Percentiles rank a stretch among this genome's conserved stretches.
phyloP scores from a whole-genome alignment of 257 asterid species.

The Nyctanthes arbortristis region DNA sequence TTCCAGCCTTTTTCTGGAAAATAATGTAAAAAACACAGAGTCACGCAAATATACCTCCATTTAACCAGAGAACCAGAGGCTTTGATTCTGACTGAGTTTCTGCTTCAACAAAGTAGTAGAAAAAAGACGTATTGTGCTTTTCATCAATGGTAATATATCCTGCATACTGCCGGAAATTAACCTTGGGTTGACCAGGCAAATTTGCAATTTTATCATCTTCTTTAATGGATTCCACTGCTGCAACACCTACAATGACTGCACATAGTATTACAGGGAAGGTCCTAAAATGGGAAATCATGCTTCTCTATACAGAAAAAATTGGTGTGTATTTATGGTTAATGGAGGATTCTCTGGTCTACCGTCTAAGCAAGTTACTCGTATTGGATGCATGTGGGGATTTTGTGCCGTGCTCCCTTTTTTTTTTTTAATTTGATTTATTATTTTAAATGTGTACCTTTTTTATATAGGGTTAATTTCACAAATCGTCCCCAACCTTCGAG shows the following conservation, averaged over 20 bases:
- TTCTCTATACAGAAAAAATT: neutral
- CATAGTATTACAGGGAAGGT: slow-evolving; percentile 24
- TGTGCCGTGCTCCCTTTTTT: too few relatives aligned
- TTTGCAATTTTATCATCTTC: slow-evolving; percentile 31
- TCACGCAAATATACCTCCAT: slow-evolving; percentile 51
- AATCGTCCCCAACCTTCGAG: too few relatives aligned
- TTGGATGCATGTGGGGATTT: too few relatives aligned
- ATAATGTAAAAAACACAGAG: neutral
- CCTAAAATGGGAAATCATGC: slow-evolving; percentile 28
- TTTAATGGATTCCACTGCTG: slow-evolving; percentile 19
- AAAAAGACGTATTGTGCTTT: slow-evolving; percentile 43
- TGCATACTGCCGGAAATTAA: slow-evolving; percentile 44
- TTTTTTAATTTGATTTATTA: too few relatives aligned
- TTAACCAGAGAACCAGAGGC: slow-evolving; percentile 75
- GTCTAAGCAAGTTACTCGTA: too few relatives aligned
- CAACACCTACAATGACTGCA: slow-evolving; percentile 17
- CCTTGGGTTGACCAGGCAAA: slow-evolving; percentile 58
- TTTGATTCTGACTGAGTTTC: slow-evolving; percentile 52
- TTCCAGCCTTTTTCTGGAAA: neutral
- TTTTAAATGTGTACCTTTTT: too few relatives aligned
- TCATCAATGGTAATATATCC: slow-evolving; percentile 50
- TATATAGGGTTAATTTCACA: too few relatives aligned
- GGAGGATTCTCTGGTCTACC: too few relatives aligned
- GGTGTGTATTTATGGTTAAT: neutral
- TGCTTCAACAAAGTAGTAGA: slow-evolving; percentile 69